Percentiles rank a stretch among this genome's conserved stretches.
Conservation (phyloP, 176 grass and related monocot species). For the Panicum miliaceum region DNA sequence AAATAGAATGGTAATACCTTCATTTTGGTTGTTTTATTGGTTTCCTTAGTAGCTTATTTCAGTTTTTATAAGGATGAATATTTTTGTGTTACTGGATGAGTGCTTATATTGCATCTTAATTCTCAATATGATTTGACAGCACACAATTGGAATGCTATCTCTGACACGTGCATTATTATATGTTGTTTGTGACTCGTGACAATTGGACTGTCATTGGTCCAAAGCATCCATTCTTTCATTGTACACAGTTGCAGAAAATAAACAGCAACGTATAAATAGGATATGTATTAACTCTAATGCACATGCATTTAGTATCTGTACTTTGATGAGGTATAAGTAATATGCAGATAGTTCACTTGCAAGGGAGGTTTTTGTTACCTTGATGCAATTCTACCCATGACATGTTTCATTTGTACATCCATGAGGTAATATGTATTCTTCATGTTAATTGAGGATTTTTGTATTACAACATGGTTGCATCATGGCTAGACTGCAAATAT, state of each 20-base stretch:
- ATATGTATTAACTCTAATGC: neutral
- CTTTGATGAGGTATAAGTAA: neutral
- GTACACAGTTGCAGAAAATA: neutral
- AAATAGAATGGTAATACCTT: conserved; percentile 34
- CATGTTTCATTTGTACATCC: neutral
- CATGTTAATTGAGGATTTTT: neutral
- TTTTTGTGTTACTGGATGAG: too few species aligned
- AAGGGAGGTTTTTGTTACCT: neutral
- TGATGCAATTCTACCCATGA: neutral
- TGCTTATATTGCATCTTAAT: neutral
- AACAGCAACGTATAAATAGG: neutral
- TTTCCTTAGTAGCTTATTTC: neutral
- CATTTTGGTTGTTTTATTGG: neutral
- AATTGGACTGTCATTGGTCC: neutral
- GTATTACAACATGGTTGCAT: neutral
- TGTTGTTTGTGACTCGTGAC: neutral
- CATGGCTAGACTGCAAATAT: neutral
- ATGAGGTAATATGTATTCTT: neutral
- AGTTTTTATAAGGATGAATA: neutral
- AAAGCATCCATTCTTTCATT: neutral
- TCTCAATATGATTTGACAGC: neutral
- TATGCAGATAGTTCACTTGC: neutral
- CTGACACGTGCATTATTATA: neutral
- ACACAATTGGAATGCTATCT: neutral
- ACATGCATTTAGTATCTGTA: neutral